phyloP scores from a whole-genome alignment of 2,329 filamentous ascomycete genomes.

The Fusarium odoratissimum region DNA sequence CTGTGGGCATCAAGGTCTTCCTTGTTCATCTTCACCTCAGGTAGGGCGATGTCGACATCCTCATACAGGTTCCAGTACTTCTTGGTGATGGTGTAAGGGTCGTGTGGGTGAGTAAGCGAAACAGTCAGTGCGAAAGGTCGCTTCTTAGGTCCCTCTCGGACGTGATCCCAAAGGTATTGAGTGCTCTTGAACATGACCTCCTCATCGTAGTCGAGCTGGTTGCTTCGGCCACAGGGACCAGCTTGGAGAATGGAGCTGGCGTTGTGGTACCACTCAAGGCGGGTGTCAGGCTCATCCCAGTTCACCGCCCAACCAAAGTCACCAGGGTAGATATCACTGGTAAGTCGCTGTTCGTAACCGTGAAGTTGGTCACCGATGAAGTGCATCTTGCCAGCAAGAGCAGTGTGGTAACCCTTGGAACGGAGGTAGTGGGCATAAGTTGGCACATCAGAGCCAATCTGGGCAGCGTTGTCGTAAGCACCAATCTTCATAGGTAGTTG shows the following conservation, averaged over 20 bases:
- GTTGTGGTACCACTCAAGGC: conserved; percentile 96
- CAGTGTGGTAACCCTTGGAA: conserved; percentile 86
- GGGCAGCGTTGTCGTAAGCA: conserved; percentile 90
- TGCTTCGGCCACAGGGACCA: conserved; percentile 87
- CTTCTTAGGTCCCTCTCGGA: conserved; percentile 78
- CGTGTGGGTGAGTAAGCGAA: conserved; percentile 93
- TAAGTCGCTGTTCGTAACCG: conserved; percentile 91
- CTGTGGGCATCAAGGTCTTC: conserved; percentile 89
- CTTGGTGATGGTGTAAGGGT: conserved; percentile 93
- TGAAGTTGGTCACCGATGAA: conserved; percentile 96
- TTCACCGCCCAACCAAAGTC: conserved; percentile 96
- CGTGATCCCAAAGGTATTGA: conserved; percentile 91
- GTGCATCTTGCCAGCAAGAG: conserved; percentile 95
- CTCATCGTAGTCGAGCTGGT: conserved; percentile 96
- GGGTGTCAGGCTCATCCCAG: conserved; percentile 89
- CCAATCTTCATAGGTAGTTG: conserved; percentile 92
- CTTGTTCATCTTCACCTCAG: conserved; percentile 80
- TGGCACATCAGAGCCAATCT: conserved; percentile 84
- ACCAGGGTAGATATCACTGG: conserved; percentile 94
- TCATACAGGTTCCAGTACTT: conserved; percentile 96
- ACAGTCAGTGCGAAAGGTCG: conserved; percentile 90
- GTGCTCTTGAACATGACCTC: conserved; percentile 93
- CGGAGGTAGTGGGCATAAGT: conserved; percentile 95
- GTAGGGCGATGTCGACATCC: conserved; percentile 85
- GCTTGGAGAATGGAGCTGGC: conserved; percentile 93